Evolutionary conservation across 2,329 filamentous ascomycete genomes (phyloP), one percentile per base, ranked within the genome.

Genomic region (Plectosphaerella plurivora): DNA sequence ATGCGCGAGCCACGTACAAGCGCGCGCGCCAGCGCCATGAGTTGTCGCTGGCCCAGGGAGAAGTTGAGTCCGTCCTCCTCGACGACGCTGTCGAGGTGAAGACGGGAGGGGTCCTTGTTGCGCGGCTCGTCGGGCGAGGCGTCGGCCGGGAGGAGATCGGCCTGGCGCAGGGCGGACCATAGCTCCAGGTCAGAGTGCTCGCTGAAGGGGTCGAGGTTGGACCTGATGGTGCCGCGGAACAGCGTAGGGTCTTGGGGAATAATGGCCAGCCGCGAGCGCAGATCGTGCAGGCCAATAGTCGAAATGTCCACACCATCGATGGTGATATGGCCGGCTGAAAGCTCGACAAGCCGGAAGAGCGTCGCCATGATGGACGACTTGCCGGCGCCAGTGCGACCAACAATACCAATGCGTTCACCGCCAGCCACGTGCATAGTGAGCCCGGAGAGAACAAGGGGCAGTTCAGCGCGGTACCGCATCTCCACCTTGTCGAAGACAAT

Each of bases 61-160:
- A 96, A 97, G 71, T 97, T 97, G 55, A 96, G 79, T 0, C 94
- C 94, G 72, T 97, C 93, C 65, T 97, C 94, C 61, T 97, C 91
- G 3, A 97, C 93, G 2, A 83, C 64, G 15, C 82, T 87, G 69
- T 97, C 93, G 20, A 99, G 86, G 58, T 91, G 85, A 55, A 96
- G 88, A 52, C 88, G 84, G 9, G 69, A 68, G n/a, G 70, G 66
- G 53, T 72, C 69, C 50, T 66, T 63, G 51, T 60, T 55, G 20
- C 50, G 50, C 10, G 53, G 52, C 22, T 57, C 41, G 28, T 55
- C 49, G 25, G 57, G 46, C 47, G 60, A 65, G 44, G 66, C 60
- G 20, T 67, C 65, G n/a, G 72, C 69, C 3, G 78, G 70, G 3
- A 91, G 82, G 2, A 94, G 77, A 68, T 91, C 87, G 3, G 89